These are phyloP conservation scores for Schizochytrium sp. DNA, from an alignment of 108 stramenopile species.

Conservation along the genomic window DNA sequence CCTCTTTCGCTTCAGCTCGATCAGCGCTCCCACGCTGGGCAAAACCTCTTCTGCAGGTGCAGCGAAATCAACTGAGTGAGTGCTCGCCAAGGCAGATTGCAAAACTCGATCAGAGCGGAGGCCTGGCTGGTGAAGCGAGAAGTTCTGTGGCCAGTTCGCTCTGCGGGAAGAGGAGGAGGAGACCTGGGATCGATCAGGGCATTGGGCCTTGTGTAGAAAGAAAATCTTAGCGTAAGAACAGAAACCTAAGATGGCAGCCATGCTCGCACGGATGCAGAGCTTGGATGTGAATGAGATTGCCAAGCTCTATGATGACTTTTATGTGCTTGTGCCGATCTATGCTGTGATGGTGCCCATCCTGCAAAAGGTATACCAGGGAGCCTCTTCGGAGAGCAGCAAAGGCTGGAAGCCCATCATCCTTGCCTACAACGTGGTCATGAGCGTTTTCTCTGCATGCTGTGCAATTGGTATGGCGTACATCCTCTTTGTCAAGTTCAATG, in stretches of 20 bases:
- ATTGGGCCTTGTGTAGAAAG: too few species aligned
- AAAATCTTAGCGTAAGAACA: not conserved
- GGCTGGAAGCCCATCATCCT: slow-evolving; percentile 43
- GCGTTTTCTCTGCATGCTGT: not conserved
- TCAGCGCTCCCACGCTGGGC: too few species aligned
- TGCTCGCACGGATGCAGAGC: not conserved
- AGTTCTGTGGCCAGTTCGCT: too few species aligned
- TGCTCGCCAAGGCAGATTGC: too few species aligned
- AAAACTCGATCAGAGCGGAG: too few species aligned
- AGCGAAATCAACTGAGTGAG: too few species aligned
- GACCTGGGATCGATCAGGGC: too few species aligned
- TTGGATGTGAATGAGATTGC: not conserved
- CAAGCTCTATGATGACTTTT: not conserved
- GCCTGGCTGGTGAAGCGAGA: too few species aligned
- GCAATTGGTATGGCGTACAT: slow-evolving; percentile 6
- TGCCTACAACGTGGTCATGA: slow-evolving; percentile 41
- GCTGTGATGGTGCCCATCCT: not conserved
- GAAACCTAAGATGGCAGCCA: not conserved
- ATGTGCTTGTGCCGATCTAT: slow-evolving; percentile 30
- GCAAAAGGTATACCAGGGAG: not conserved
- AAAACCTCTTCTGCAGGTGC: too few species aligned
- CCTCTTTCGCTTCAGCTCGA: too few species aligned
- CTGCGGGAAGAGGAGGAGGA: too few species aligned
- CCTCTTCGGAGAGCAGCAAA: not conserved
- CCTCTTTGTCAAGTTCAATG: not conserved